Evolutionary conservation across 2,329 filamentous ascomycete species (phyloP).

Genomic region (Beauveria pseudobassiana): DNA sequence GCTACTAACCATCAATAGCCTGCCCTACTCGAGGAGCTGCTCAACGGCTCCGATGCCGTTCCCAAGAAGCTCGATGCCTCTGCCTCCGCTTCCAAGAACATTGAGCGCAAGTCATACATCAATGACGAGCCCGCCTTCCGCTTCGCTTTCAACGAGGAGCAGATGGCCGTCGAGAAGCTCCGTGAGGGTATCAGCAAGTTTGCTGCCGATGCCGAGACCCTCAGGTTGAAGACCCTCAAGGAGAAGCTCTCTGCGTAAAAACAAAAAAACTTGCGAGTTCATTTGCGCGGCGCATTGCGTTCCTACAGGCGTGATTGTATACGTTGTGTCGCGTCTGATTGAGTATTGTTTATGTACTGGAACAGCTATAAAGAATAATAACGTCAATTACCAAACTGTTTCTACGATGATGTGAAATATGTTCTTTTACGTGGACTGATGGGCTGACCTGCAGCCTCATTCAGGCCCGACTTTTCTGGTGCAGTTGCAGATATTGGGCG

Average conservation of each 20-base stretch:
- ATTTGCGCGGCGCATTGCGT: background rate
- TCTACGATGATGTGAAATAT: background rate
- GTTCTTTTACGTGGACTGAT: background rate
- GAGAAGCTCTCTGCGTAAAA: slow-evolving; percentile 61
- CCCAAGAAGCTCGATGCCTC: slow-evolving; percentile 86
- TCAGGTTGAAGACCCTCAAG: slow-evolving; percentile 89
- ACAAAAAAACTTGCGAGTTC: background rate
- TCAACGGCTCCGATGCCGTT: slow-evolving; percentile 72
- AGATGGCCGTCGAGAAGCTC: slow-evolving; percentile 99
- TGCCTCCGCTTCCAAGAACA: slow-evolving; percentile 57
- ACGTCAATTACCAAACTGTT: background rate
- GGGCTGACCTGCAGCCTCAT: background rate
- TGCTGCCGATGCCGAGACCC: slow-evolving; percentile 85
- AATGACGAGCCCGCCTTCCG: slow-evolving; percentile 85
- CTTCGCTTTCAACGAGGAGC: slow-evolving; percentile 99
- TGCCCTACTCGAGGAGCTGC: slow-evolving; percentile 86
- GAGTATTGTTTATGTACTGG: slow-evolving; percentile 5
- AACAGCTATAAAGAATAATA: slow-evolving; percentile 4
- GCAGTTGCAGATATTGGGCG: background rate
- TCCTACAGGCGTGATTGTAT: background rate
- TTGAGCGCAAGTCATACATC: slow-evolving; percentile 88
- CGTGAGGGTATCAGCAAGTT: slow-evolving; percentile 99
- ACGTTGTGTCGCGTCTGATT: background rate
- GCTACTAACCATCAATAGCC: slow-evolving; percentile 46
- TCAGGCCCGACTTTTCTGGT: background rate